phyloP scores from a whole-genome alignment of 257 asterid species.

The Nicotiana undulata region DNA sequence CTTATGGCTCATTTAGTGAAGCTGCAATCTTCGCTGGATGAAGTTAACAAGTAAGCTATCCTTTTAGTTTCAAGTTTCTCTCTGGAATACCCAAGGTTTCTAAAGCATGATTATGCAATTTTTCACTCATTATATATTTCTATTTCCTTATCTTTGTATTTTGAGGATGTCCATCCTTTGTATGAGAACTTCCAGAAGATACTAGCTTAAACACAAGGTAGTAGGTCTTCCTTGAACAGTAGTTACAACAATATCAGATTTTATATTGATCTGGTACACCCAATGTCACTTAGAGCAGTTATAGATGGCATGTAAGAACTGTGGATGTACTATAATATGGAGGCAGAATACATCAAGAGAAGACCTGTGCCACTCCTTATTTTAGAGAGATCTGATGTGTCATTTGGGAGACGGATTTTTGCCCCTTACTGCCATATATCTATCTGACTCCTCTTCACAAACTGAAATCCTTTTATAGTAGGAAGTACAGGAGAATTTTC shows the following conservation, averaged over 20 bases:
- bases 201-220: slow-evolving; percentile 2
- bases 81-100: slow-evolving; percentile 5
- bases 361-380: neutral
- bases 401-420: neutral
- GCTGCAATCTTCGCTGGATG: slow-evolving; percentile 74
- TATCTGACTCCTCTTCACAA: neutral
- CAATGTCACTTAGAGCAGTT: neutral
- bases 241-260: neutral
- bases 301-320: neutral
- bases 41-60: slow-evolving; percentile 62
- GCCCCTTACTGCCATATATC: neutral
- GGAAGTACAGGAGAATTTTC: neutral
- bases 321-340: neutral
- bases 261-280: neutral
- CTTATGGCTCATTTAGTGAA: slow-evolving; percentile 85
- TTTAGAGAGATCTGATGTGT: neutral
- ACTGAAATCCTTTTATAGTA: neutral
- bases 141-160: neutral
- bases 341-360: too few species aligned
- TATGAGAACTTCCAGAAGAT: slow-evolving; percentile 2
- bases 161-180: neutral
- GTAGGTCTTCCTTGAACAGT: neutral
- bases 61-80: neutral
- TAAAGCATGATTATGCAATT: neutral
- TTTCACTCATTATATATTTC: neutral